Percentiles rank a stretch among this genome's conserved stretches.
Evolutionary conservation across 345 rosid species (phyloP).

Genomic region (Camelina laxa): DNA sequence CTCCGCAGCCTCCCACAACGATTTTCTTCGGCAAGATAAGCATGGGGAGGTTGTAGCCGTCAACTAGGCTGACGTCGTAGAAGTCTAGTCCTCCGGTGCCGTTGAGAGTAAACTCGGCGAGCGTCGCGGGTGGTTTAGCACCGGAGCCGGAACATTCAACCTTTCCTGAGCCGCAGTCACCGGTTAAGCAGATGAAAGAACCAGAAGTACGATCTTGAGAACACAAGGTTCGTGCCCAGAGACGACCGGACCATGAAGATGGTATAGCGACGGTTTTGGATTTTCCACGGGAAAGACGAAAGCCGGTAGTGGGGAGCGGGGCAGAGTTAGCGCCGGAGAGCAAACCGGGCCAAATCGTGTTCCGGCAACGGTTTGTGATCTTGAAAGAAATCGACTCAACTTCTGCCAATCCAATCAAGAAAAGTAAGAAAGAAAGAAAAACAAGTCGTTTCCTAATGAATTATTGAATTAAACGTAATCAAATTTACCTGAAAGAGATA

Average conservation of each 20-base stretch:
- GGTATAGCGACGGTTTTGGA: constrained; percentile 67
- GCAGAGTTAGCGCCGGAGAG: constrained; percentile 79
- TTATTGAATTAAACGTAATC: no score
- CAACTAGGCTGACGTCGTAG: constrained; percentile 81
- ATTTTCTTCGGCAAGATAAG: constrained; percentile 59
- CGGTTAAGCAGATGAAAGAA: constrained; percentile 69
- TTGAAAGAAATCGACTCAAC: constrained; percentile 63
- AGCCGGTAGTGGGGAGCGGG: constrained; percentile 80
- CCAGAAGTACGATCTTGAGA: constrained; percentile 44
- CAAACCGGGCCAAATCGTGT: constrained; percentile 80
- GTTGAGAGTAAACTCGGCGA: constrained; percentile 90
- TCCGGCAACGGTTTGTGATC: constrained; percentile 75
- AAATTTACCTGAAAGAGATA: constrained; percentile 50
- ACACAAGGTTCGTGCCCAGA: constrained; percentile 83
- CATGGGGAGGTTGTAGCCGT: constrained; percentile 73
- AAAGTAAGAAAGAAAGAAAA: neutral
- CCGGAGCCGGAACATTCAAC: constrained; percentile 73
- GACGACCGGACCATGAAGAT: constrained; percentile 78
- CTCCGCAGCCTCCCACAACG: constrained; percentile 61
- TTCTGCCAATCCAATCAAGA: constrained; percentile 23
- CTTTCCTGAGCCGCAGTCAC: constrained; percentile 79
- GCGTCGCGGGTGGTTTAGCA: constrained; percentile 82
- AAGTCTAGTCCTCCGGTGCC: constrained; percentile 76
- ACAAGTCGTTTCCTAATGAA: no score
- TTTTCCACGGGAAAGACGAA: constrained; percentile 60